Evolutionary conservation across 164 flowering plant species (phyloP).

Genomic region (Platanus orientalis): DNA sequence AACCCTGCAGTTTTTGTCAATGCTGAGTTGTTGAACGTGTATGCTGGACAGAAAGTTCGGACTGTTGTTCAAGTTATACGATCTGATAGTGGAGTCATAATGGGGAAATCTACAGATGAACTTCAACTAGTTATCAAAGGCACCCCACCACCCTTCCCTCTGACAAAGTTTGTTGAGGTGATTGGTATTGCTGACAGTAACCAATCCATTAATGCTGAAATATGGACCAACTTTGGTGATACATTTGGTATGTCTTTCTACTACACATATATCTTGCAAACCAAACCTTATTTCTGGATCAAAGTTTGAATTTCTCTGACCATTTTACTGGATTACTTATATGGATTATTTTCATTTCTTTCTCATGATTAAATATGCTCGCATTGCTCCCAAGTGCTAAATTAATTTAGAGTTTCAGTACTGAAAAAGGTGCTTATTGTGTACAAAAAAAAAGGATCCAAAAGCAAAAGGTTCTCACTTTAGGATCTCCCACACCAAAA

Average conservation of each 20-base stretch:
- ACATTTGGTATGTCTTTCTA: conserved; percentile 42
- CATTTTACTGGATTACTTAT: too few relatives aligned
- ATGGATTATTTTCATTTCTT: too few relatives aligned
- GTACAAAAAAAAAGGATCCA: too few relatives aligned
- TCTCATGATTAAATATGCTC: neutral
- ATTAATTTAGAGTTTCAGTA: neutral
- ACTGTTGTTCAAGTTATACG: conserved; percentile 66
- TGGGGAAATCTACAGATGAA: conserved; percentile 77
- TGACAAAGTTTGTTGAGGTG: conserved; percentile 75
- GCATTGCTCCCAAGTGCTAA: neutral
- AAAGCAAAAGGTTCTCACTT: too few relatives aligned
- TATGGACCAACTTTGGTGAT: conserved; percentile 81
- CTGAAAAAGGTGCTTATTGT: too few relatives aligned
- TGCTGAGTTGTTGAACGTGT: conserved; percentile 56
- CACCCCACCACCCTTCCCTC: conserved; percentile 33
- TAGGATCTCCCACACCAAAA: too few relatives aligned
- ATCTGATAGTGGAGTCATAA: conserved; percentile 47
- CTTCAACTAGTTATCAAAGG: conserved; percentile 59
- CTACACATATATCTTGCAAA: neutral
- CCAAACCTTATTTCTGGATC: too few relatives aligned
- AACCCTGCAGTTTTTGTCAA: conserved; percentile 84
- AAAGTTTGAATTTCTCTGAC: too few relatives aligned
- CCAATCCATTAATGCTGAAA: conserved; percentile 74
- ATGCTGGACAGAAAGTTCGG: conserved; percentile 65
- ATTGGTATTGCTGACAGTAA: conserved; percentile 86